Evolutionary conservation across 495 filamentous ascomycete genomes (phyloP).

Genomic region (Neurospora sp.): DNA sequence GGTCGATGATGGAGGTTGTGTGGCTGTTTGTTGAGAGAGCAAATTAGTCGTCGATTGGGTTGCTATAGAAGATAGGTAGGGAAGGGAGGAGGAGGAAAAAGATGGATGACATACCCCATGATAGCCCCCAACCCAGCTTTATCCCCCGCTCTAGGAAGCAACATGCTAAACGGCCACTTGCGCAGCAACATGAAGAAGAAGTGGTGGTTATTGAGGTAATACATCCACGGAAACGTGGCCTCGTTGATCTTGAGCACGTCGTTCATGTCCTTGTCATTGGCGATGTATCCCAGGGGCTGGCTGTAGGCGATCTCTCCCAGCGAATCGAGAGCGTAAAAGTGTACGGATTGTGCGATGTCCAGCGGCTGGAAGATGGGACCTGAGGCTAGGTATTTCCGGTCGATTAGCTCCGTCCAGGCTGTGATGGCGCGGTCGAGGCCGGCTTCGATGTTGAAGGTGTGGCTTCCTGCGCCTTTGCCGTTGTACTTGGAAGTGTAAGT

Average conservation of each 20-base stretch:
- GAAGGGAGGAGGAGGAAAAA: too few species aligned
- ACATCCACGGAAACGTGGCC: constrained; percentile 36
- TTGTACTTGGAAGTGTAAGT: constrained; percentile 5
- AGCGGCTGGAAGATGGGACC: constrained; percentile 26
- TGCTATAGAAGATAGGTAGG: background rate
- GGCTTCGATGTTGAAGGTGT: constrained; percentile 29
- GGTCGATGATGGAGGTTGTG: constrained; percentile 9
- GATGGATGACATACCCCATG: constrained; percentile 6
- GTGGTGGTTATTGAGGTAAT: constrained; percentile 41
- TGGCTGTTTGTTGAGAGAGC: background rate
- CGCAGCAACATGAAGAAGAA: constrained; percentile 44
- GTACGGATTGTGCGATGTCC: constrained; percentile 39
- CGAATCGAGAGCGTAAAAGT: constrained; percentile 50
- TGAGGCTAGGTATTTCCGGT: constrained; percentile 42
- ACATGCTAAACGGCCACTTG: constrained; percentile 11
- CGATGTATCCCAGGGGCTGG: constrained; percentile 50
- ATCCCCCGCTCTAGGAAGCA: constrained; percentile 12
- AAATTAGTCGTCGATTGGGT: background rate
- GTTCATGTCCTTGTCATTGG: constrained; percentile 46
- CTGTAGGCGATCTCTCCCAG: constrained; percentile 57
- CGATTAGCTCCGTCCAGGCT: constrained; percentile 26
- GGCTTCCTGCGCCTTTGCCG: constrained; percentile 27
- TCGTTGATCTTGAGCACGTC: constrained; percentile 45
- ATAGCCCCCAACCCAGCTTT: constrained; percentile 11
- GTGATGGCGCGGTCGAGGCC: constrained; percentile 37